Base-by-base conservation (phyloP, 2,329 filamentous ascomycete genomes). In the Trichoderma koningiopsis region DNA sequence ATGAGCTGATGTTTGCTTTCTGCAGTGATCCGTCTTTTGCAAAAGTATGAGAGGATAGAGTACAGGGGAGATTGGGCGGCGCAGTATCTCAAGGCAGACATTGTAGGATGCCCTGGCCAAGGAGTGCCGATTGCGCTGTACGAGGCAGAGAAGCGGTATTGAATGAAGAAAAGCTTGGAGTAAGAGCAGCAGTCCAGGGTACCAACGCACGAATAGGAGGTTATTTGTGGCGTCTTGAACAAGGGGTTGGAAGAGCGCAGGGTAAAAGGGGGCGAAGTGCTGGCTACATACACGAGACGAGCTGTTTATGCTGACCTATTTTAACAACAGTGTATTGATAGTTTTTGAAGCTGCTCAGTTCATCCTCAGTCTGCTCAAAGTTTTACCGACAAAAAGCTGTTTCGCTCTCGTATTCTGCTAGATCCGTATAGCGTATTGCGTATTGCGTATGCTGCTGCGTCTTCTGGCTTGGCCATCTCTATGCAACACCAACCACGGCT, bases 1-100 rank as follows among this genome's bases (percentile, higher is more conserved):
- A 43, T 58, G 52, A 22, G n/a, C 52, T 57, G 53, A 57, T 22
- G 16, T 33, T 40, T 19, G 1, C 19, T 52, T 19, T 13, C 5
- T 14, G 10, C 31, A 83, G 82, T 84, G 75, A 81, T 83, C 1
- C 77, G 79, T n/a, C 77, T 91, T 29, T 78, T 89, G 70, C 89
- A 91, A 77, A 85, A 85, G 66, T 91, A 89, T 72, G 84, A 87
- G 37, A 75, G 78, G 14, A 76, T 89, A 6, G 85, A 87, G 72
- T 84, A 84, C 61, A 77, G 80, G 4, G 82, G 81, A 2, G 80
- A 83, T 59, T 83, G 82, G 82, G 33, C 78, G 19, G 79, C 79
- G n/a, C 82, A 84, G 71, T 77, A 76, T 35, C 78, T 83, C 72
- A 81, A 81, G 73, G 79, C 82, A 3, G 82, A 84, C 70, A 76